A percentile compares a stretch with the other conserved stretches of the same genome.
These are phyloP conservation scores for Endoconidiophora polonica DNA, from an alignment of 2,329 filamentous ascomycete species.

Conservation along the genomic window DNA sequence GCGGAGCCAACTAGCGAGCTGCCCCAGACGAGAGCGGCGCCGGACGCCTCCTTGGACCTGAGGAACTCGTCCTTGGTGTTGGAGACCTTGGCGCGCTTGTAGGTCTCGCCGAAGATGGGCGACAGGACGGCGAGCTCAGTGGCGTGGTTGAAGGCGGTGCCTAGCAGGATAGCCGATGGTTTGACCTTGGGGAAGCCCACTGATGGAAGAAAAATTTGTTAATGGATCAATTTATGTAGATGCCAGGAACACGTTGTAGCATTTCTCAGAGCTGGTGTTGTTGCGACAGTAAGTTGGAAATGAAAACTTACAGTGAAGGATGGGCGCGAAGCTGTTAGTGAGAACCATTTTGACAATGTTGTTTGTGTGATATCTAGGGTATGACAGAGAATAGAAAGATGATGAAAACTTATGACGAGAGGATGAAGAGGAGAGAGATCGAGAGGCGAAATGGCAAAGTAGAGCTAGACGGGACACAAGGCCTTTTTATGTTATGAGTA, in stretches of 20 bases:
- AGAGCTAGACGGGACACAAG: not conserved
- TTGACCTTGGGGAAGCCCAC: constrained; percentile 58
- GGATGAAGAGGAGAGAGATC: not conserved
- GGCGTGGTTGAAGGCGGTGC: constrained; percentile 89
- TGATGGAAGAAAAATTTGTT: constrained; percentile 8
- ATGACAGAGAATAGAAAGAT: not conserved
- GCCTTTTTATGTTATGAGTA: not conserved
- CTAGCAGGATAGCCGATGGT: constrained; percentile 92
- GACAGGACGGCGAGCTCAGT: constrained; percentile 74
- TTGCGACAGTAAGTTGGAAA: not conserved
- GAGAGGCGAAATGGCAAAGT: too few species aligned
- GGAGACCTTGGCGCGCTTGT: constrained; percentile 76
- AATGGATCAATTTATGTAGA: not conserved
- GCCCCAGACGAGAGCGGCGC: constrained; percentile 77
- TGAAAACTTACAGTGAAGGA: constrained; percentile 9
- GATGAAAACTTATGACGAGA: not conserved
- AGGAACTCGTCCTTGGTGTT: constrained; percentile 96
- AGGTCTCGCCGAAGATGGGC: constrained; percentile 85
- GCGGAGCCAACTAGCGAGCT: constrained; percentile 79
- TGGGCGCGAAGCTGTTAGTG: constrained; percentile 12
- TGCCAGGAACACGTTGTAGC: not conserved
- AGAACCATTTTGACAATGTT: constrained; percentile 9
- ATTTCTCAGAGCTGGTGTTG: too few species aligned
- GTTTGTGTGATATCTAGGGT: not conserved
- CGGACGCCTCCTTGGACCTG: constrained; percentile 78